Percentiles rank a stretch among this genome's conserved stretches.
Conservation (phyloP, 805 yeast species). For the Blastobotrys terrestris region DNA sequence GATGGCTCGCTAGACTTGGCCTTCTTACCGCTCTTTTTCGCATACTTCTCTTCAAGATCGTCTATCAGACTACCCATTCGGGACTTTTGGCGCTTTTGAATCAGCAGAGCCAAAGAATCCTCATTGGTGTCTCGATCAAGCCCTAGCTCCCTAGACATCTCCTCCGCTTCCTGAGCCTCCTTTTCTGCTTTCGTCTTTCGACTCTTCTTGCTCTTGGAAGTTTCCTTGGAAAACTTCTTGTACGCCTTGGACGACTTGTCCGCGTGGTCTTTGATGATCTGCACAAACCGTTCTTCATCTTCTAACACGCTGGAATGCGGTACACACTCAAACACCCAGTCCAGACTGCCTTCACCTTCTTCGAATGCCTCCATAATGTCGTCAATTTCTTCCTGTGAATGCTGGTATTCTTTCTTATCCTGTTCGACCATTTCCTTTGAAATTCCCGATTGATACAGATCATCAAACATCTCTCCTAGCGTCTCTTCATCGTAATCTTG, state of each 20-base stretch:
- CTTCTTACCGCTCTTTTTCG: slow-evolving; percentile 7
- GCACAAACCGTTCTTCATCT: slow-evolving; percentile 58
- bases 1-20: not conserved
- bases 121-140: slow-evolving; percentile 34
- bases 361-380: slow-evolving; percentile 60
- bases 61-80: slow-evolving; percentile 24
- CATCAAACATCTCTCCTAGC: slow-evolving; percentile 34
- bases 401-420: slow-evolving; percentile 60
- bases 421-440: slow-evolving; percentile 49
- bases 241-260: slow-evolving; percentile 33
- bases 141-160: slow-evolving; percentile 48
- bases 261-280: slow-evolving; percentile 43
- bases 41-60: slow-evolving; percentile 32
- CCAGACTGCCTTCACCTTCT: slow-evolving; percentile 60
- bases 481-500: slow-evolving; percentile 36
- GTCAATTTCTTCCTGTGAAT: slow-evolving; percentile 33
- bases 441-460: slow-evolving; percentile 28
- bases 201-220: slow-evolving; percentile 35
- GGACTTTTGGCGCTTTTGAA: slow-evolving; percentile 26
- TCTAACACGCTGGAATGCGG: slow-evolving; percentile 65
- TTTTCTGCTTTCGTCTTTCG: slow-evolving; percentile 36
- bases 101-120: slow-evolving; percentile 33
- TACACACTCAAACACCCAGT: slow-evolving; percentile 62
- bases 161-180: slow-evolving; percentile 49
- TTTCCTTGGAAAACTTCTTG: slow-evolving; percentile 44